Base-by-base conservation (phyloP, 164 flowering plant genomes). In the Piper longum region DNA sequence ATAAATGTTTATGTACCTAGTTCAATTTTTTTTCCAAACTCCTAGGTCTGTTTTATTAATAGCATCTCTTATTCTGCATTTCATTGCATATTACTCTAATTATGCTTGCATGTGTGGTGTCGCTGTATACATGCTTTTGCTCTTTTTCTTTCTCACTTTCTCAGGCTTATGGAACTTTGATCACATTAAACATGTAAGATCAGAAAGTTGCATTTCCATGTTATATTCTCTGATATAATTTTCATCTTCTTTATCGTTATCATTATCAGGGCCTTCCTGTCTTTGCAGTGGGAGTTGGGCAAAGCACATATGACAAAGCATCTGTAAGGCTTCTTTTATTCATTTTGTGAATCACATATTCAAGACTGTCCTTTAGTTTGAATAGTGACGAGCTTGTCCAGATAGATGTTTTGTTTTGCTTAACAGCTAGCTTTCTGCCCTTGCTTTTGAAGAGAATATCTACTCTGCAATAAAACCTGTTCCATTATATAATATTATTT, bases 291-390 rank as follows among this genome's bases (percentile, higher is more conserved):
- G 97, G 99, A 54, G 91, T 85, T 60, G 99, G 99, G 60, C 84
- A 77, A 60, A 90, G 97, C 76, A 82, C 97, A 69, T 88, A 42
- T 66, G 97, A 90, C 75, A 88, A 91, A 82, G 96, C 96, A 69
- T 88, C 92, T 71, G 99, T 93, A 81, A 87, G 99, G 36, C 64
- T 60, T 41, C 51, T 43, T 36, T 41, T 58, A 16, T 14, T 5
- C 4, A 18, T 5, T 5, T 5, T 58, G 40, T 4, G 61, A 26
- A 26, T 26, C 36, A 26, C 2, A 1, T 26, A 26, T 26, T 26
- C 36, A 2, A 26, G 36, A 26, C 36, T 26, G 36, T 26, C 1
- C 36, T 26, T 26, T 26, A 26, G 36, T 26, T 26, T 26, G 36
- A 26, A 26, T 26, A 26, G 36, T 2, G 36, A 26, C 2, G 36